A percentile compares a stretch with the other conserved stretches of the same genome.
phyloP scores from a whole-genome alignment of 2,329 filamentous ascomycete species.

The Hypoxylon sp. region DNA sequence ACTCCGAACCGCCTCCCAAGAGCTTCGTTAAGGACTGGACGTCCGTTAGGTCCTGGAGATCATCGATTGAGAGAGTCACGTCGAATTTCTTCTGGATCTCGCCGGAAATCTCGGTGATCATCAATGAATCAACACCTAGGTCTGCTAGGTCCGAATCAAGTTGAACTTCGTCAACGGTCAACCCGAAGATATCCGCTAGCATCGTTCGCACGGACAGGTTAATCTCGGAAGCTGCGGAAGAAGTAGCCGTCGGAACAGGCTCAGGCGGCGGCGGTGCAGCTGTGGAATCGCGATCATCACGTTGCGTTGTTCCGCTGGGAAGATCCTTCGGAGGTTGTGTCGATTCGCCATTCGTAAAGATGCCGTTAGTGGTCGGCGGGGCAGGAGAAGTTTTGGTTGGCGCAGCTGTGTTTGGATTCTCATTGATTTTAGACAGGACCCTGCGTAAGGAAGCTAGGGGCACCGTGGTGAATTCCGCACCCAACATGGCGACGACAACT shows the following conservation, averaged over 20 bases:
- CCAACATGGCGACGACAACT: slow-evolving; percentile 38
- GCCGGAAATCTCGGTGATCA: slow-evolving; percentile 52
- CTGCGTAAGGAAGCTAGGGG: slow-evolving; percentile 38
- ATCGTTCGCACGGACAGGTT: slow-evolving; percentile 22
- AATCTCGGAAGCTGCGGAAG: slow-evolving; percentile 11
- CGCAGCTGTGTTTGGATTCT: slow-evolving; percentile 12
- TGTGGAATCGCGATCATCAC: not conserved
- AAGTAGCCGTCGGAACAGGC: not conserved
- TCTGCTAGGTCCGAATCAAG: slow-evolving; percentile 48
- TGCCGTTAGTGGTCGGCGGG: slow-evolving; percentile 37
- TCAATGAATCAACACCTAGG: slow-evolving; percentile 56
- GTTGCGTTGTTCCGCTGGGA: not conserved
- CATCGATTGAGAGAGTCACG: slow-evolving; percentile 29
- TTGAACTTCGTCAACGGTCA: slow-evolving; percentile 27
- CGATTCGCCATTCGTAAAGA: not conserved
- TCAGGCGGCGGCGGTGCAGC: not conserved
- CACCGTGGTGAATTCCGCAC: slow-evolving; percentile 42
- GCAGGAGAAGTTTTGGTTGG: slow-evolving; percentile 14
- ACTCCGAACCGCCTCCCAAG: slow-evolving; percentile 9
- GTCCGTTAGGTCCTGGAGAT: slow-evolving; percentile 21
- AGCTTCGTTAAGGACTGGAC: slow-evolving; percentile 17
- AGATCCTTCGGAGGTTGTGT: not conserved
- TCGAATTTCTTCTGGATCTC: slow-evolving; percentile 48
- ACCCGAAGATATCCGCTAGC: slow-evolving; percentile 27
- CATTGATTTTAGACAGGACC: slow-evolving; percentile 42